A percentile compares a stretch with the other conserved stretches of the same genome.
Evolutionary conservation across 331 rosid genomes (phyloP).

Genomic region (Pyrus hybrid): DNA sequence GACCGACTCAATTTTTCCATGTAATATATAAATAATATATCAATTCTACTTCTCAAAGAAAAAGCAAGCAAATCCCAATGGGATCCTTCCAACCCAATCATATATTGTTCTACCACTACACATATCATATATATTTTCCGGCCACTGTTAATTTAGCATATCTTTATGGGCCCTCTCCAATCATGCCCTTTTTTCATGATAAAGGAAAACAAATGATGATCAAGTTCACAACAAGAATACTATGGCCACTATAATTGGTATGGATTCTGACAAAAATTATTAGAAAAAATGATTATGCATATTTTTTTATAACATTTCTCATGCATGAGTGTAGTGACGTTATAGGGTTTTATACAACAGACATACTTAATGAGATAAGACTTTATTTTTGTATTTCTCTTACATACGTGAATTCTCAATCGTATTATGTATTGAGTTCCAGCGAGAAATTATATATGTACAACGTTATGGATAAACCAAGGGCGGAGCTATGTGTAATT

Average conservation of each 20-base stretch:
- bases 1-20: not conserved
- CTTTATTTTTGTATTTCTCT: too few species aligned
- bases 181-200: not conserved
- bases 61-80: not conserved
- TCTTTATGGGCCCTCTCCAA: not conserved
- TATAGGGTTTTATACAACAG: too few species aligned
- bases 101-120: not conserved
- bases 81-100: slow-evolving; percentile 29
- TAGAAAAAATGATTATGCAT: not conserved
- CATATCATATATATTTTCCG: not conserved
- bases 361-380: too few species aligned
- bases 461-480: too few species aligned
- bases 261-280: slow-evolving; percentile 3
- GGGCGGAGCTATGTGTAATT: too few species aligned
- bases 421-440: too few species aligned
- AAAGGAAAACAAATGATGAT: not conserved
- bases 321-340: not conserved
- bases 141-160: not conserved
- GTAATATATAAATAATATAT: not conserved
- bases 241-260: not conserved
- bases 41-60: not conserved
- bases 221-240: not conserved
- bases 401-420: too few species aligned
- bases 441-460: too few species aligned
- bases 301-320: not conserved